These are phyloP conservation scores for Aspergillus chevalieri DNA, from an alignment of 2,329 filamentous ascomycete genomes.

Conservation along the genomic window DNA sequence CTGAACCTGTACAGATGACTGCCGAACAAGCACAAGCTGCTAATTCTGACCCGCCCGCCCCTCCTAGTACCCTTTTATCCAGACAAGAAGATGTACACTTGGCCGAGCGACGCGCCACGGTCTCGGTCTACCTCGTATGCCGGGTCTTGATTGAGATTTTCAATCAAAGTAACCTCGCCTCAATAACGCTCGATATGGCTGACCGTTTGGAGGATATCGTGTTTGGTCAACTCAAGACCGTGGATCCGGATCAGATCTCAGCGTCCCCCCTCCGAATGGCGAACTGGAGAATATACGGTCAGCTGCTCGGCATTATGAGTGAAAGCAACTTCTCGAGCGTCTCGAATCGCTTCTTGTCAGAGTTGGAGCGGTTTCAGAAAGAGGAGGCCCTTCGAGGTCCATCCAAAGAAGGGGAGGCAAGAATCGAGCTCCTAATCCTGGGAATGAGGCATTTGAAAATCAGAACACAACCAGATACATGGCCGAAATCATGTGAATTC, in stretches of 20 bases:
- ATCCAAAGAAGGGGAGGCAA: constrained; percentile 63
- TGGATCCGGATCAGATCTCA: constrained; percentile 69
- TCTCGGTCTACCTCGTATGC: constrained; percentile 94
- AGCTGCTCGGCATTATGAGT: constrained; percentile 93
- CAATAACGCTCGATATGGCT: constrained; percentile 84
- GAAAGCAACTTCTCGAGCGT: constrained; percentile 83
- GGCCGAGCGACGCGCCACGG: constrained; percentile 81
- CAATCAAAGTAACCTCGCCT: constrained; percentile 74
- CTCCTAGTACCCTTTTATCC: constrained; percentile 31
- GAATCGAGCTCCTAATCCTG: constrained; percentile 77
- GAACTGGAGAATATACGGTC: constrained; percentile 92
- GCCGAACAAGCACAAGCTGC: constrained; percentile 23
- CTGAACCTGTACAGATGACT: constrained; percentile 57
- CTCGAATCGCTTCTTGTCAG: constrained; percentile 70
- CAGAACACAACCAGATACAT: constrained; percentile 65
- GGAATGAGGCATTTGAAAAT: constrained; percentile 88
- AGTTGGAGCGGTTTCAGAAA: constrained; percentile 71
- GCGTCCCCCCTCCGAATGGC: constrained; percentile 75
- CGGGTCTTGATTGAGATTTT: constrained; percentile 92
- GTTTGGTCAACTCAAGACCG: constrained; percentile 86
- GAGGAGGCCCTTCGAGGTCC: constrained; percentile 52
- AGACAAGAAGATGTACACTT: constrained; percentile 67
- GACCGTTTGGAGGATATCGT: constrained; percentile 93
- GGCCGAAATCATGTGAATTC: constrained; percentile 85
- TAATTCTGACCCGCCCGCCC: constrained; percentile 19